A percentile compares a stretch with the other conserved stretches of the same genome.
These are phyloP conservation scores for Cnidoscolus chayamansa DNA, from an alignment of 441 rosid species.

Conservation along the genomic window DNA sequence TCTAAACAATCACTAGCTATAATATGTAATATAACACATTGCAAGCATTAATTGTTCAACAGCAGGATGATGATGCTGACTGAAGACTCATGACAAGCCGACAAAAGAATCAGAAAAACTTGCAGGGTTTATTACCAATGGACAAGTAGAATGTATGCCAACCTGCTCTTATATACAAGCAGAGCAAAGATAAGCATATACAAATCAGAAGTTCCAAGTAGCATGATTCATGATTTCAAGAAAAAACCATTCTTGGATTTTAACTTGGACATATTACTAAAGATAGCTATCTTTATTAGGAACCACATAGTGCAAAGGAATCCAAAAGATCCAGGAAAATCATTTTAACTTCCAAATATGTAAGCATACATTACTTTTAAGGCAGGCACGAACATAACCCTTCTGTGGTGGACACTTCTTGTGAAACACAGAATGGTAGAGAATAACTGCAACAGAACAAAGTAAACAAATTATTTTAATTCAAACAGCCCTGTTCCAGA, in stretches of 20 bases:
- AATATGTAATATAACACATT: not conserved
- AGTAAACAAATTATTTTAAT: conserved; percentile 25
- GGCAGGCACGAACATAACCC: conserved; percentile 91
- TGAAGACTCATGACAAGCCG: not conserved
- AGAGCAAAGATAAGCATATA: not conserved
- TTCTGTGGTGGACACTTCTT: conserved; percentile 85
- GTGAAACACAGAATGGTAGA: conserved; percentile 90
- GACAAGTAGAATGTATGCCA: not conserved
- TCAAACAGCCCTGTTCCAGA: conserved; percentile 16
- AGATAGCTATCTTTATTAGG: not conserved
- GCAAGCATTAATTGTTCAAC: not conserved
- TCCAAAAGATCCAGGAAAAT: conserved; percentile 8
- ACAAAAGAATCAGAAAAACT: conserved; percentile 1
- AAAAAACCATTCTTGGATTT: not conserved
- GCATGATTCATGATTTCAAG: conserved; percentile 6
- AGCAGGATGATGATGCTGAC: not conserved
- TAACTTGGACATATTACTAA: not conserved
- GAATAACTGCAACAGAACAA: conserved; percentile 63
- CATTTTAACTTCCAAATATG: conserved; percentile 28
- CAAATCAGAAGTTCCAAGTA: not conserved
- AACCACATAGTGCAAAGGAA: conserved; percentile 15
- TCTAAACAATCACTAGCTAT: not conserved
- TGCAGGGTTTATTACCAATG: not conserved
- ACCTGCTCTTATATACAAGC: not conserved
- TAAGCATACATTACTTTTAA: conserved; percentile 96